Conservation (phyloP, 495 filamentous ascomycete genomes). For the Penicillium coprophilum region DNA sequence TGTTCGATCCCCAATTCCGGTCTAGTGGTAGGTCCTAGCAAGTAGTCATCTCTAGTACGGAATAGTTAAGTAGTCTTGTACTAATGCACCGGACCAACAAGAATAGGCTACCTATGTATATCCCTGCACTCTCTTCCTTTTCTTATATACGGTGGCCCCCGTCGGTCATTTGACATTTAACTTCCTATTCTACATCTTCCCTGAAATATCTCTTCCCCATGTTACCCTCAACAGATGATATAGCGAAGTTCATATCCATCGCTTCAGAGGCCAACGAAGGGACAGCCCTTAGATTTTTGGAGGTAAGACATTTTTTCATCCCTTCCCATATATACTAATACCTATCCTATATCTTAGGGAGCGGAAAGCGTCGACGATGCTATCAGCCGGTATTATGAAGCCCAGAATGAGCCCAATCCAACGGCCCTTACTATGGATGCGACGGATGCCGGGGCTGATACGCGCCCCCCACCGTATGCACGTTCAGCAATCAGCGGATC, state of each 20-base stretch:
- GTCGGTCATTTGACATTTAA: no score
- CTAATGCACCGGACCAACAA: no score
- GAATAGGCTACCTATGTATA: no score
- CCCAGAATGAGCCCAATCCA: neutral
- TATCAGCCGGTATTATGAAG: neutral
- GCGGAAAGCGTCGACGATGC: neutral
- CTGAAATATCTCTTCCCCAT: neutral
- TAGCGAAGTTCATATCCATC: neutral
- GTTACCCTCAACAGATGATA: neutral
- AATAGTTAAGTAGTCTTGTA: no score
- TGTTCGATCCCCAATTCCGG: neutral
- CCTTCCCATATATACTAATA: neutral
- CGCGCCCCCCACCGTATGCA: neutral
- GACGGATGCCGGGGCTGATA: neutral
- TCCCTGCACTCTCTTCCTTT: no score
- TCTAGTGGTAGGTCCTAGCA: neutral
- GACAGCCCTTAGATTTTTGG: neutral
- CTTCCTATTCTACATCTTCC: no score
- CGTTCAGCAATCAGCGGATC: neutral
- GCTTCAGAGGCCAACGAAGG: neutral
- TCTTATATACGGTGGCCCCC: no score
- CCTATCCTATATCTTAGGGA: neutral
- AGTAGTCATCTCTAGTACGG: neutral
- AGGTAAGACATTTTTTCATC: neutral
- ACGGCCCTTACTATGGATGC: no score